Conservation (phyloP, 139 green algal species). For the Dunaliella primolecta region DNA sequence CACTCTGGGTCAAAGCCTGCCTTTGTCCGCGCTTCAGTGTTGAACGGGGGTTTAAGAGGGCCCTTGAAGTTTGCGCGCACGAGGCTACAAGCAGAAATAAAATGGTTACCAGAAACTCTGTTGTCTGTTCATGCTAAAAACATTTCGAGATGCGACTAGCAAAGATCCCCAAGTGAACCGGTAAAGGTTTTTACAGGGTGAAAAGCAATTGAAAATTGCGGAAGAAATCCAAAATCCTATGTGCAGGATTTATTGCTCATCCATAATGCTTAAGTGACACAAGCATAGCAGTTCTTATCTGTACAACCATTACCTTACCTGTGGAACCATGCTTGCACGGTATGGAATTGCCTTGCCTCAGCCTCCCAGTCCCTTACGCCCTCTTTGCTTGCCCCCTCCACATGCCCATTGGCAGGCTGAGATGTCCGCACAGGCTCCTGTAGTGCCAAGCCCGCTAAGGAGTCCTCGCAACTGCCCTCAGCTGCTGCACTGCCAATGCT, state of each 20-base stretch:
- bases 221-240: too few relatives aligned
- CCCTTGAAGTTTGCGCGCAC: conserved; percentile 73
- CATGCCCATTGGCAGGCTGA: too few relatives aligned
- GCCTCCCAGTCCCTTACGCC: conserved; percentile 33
- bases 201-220: too few relatives aligned
- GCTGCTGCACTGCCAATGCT: neutral
- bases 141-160: too few relatives aligned
- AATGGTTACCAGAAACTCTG: too few relatives aligned
- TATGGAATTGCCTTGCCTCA: conserved; percentile 43
- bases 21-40: conserved; percentile 64
- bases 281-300: neutral
- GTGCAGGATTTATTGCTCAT: too few relatives aligned
- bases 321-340: conserved; percentile 75
- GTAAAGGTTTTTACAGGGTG: too few relatives aligned
- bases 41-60: conserved; percentile 83
- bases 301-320: conserved; percentile 67
- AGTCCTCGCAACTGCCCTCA: neutral
- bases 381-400: too few relatives aligned
- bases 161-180: too few relatives aligned
- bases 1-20: conserved; percentile 72
- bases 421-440: neutral
- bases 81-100: conserved; percentile 36
- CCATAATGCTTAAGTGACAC: too few relatives aligned
- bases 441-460: neutral
- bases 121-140: too few relatives aligned